phyloP scores from a whole-genome alignment of 2,329 filamentous ascomycete genomes.

The Diaporthe sp. region DNA sequence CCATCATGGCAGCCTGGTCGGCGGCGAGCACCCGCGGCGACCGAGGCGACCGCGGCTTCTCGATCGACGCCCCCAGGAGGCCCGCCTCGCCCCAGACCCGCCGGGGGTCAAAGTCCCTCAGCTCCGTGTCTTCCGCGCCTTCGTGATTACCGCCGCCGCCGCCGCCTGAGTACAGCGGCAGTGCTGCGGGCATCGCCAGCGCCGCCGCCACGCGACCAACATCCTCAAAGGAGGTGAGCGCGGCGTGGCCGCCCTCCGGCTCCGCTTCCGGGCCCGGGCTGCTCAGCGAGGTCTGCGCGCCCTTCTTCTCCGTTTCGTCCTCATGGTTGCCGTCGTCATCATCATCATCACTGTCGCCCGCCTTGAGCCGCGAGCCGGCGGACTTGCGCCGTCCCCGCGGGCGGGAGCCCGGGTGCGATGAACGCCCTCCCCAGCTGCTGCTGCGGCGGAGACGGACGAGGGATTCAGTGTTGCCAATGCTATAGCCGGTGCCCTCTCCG shows the following conservation, averaged over 20 bases:
- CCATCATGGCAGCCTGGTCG: slow-evolving; percentile 26
- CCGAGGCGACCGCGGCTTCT: slow-evolving; percentile 34
- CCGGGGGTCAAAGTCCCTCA: background rate
- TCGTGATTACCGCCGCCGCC: background rate
- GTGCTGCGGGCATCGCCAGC: slow-evolving; percentile 7
- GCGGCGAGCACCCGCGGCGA: slow-evolving; percentile 25
- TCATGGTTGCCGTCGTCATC: background rate
- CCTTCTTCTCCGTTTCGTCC: background rate
- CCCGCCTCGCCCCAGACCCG: background rate
- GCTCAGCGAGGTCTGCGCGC: background rate
- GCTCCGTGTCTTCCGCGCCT: background rate
- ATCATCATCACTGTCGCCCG: background rate
- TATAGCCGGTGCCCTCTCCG: background rate
- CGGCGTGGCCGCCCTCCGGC: background rate
- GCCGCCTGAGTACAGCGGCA: background rate
- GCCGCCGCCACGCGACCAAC: background rate
- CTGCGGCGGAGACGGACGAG: slow-evolving; percentile 14
- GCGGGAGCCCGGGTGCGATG: background rate
- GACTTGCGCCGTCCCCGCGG: slow-evolving; percentile 6
- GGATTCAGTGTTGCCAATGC: too few species aligned
- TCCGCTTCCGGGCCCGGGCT: background rate
- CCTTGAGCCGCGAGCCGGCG: background rate
- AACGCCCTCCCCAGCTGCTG: slow-evolving; percentile 27
- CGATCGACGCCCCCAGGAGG: slow-evolving; percentile 37
- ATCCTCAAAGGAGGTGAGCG: background rate